phyloP scores from a whole-genome alignment of 768 basidiomycete genomes.

The Kwoniella mangroviensis region DNA sequence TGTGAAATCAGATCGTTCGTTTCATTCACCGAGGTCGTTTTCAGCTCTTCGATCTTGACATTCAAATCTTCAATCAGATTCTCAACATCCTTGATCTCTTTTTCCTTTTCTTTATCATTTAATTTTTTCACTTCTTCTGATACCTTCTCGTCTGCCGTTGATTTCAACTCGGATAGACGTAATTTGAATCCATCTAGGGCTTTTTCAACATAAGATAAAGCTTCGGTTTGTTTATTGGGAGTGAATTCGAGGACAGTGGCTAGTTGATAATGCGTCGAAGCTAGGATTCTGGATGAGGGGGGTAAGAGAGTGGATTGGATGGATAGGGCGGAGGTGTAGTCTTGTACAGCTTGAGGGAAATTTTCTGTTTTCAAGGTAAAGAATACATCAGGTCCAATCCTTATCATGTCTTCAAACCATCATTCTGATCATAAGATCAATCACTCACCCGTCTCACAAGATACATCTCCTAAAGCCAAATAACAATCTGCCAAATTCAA shows the following conservation, averaged over 20 bases:
- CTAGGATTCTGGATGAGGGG: conserved; percentile 86
- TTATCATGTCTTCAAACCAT: background rate
- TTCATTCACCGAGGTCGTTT: conserved; percentile 66
- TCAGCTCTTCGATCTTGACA: conserved; percentile 91
- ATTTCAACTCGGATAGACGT: conserved; percentile 61
- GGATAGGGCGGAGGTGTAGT: conserved; percentile 76
- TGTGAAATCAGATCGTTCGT: conserved; percentile 51
- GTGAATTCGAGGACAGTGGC: conserved; percentile 92
- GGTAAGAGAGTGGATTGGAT: conserved; percentile 78
- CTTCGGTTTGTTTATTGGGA: conserved; percentile 77
- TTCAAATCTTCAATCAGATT: conserved; percentile 80
- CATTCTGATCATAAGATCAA: background rate
- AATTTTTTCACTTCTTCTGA: conserved; percentile 37
- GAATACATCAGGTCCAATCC: background rate
- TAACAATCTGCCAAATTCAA: conserved; percentile 90
- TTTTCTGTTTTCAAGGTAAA: conserved; percentile 68
- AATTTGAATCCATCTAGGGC: conserved; percentile 78
- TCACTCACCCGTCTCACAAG: conserved; percentile 83
- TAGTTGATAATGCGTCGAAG: conserved; percentile 91
- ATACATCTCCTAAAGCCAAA: conserved; percentile 91
- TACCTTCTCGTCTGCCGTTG: background rate
- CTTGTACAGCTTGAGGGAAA: conserved; percentile 89
- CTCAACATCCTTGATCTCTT: conserved; percentile 77
- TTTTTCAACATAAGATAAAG: conserved; percentile 77
- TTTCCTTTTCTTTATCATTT: conserved; percentile 71